phyloP scores from a whole-genome alignment of 768 basidiomycete species.

The Candolleomyces aberdarensis region DNA sequence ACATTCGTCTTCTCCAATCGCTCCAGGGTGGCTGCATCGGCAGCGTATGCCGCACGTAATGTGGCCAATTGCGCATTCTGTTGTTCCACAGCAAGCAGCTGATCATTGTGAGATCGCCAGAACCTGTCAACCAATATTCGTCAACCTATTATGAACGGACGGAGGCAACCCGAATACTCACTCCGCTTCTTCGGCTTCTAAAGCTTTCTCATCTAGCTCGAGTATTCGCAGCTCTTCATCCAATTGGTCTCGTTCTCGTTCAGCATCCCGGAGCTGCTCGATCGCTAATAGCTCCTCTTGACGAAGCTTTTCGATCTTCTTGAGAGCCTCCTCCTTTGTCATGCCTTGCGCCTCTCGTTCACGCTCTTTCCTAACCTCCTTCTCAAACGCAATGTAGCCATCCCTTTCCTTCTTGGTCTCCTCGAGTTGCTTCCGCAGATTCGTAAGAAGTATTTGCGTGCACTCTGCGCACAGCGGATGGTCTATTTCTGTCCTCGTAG shows the following conservation, averaged over 20 bases:
- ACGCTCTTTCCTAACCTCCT: constrained; percentile 77
- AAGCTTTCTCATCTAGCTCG: constrained; percentile 71
- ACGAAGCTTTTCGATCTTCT: constrained; percentile 70
- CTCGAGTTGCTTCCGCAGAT: constrained; percentile 77
- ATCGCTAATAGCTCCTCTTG: constrained; percentile 65
- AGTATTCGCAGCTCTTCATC: constrained; percentile 67
- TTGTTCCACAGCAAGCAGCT: constrained; percentile 59
- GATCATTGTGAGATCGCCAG: constrained; percentile 77
- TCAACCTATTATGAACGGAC: neutral
- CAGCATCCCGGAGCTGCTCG: constrained; percentile 72
- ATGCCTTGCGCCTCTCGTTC: constrained; percentile 65
- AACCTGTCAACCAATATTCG: constrained; percentile 49
- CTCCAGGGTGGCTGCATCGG: constrained; percentile 73
- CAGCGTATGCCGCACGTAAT: constrained; percentile 72
- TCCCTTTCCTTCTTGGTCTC: constrained; percentile 91
- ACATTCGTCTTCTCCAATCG: constrained; percentile 91
- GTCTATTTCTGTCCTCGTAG: constrained; percentile 76
- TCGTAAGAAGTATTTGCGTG: constrained; percentile 73
- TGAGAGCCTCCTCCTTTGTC: constrained; percentile 63
- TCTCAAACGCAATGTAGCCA: constrained; percentile 91
- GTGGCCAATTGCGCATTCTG: constrained; percentile 70
- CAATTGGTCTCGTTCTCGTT: constrained; percentile 73
- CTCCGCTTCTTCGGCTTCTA: constrained; percentile 86
- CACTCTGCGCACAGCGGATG: constrained; percentile 97
- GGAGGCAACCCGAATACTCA: constrained; percentile 34